phyloP scores from a whole-genome alignment of 2,329 filamentous ascomycete genomes.

The Elsinoe ampelina region DNA sequence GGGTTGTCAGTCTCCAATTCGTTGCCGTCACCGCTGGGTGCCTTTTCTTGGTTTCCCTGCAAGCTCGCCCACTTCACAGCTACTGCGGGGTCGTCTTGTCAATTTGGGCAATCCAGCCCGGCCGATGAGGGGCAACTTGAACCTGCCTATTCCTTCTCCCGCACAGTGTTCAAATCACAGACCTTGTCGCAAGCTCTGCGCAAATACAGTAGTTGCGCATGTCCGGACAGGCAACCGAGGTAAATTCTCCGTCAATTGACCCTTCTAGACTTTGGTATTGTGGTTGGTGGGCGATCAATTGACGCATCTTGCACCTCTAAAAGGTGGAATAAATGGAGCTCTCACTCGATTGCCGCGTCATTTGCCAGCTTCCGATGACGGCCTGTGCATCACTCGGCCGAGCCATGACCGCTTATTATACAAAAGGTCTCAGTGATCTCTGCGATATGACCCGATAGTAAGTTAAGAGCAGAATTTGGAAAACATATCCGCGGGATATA shows the following conservation, averaged over 20 bases:
- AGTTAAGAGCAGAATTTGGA: neutral
- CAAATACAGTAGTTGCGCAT: constrained; percentile 9
- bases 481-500: neutral
- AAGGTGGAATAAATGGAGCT: neutral
- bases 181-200: neutral
- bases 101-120: constrained; percentile 6
- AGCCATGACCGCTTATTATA: neutral
- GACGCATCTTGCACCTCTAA: neutral
- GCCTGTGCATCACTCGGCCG: neutral
- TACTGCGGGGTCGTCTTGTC: constrained; percentile 7
- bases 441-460: constrained; percentile 2
- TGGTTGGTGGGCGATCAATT: neutral
- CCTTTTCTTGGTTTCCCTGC: neutral
- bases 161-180: neutral
- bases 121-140: neutral
- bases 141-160: neutral
- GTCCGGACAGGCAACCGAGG: constrained; percentile 9
- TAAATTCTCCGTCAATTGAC: neutral
- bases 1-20: neutral
- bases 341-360: neutral
- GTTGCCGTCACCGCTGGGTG: neutral
- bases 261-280: neutral
- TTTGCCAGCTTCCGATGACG: constrained; percentile 1
- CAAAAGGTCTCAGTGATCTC: neutral
- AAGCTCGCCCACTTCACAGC: neutral